Base-by-base conservation (phyloP, 2,329 filamentous ascomycete species). In the Chalara sp. region DNA sequence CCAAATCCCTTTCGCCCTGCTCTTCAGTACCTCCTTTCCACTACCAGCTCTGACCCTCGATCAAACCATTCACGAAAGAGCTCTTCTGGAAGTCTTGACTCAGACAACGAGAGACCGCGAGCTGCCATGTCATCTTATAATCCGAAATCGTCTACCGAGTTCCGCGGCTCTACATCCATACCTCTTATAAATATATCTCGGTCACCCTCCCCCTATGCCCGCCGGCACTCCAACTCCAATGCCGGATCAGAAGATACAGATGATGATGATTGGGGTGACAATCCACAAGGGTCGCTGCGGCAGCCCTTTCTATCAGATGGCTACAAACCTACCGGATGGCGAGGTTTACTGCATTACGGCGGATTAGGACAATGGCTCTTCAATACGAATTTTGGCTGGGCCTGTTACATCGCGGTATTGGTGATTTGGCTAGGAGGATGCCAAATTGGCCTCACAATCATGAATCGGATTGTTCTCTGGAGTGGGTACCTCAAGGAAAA, bases 401-500 rank as follows among this genome's bases (percentile, higher is more conserved):
- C 73, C 58, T 55, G 74, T 1, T 76, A 72, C 59, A 67, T 76
- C 10, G 72, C 66, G 7, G 47, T 76, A 53, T 59, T 76, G 47
- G 68, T 75, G 10, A 64, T 76, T 8, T 76, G 72, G 72, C 65
- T 75, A 0, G 70, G 70, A 4, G 73, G 70, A 2, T 74, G 70
- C 53, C 64, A 68, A 7, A 75, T 76, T 54, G 72, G 70, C 4
- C 59, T 76, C 53, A 56, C 72, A 48, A 64, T 76, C 51, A 74
- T 76, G 72, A 76, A 76, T 56, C 65, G 74, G 49, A 75, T 76
- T 55, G 73, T 76, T 52, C 63, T 76, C 53, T 67, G 70, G 64
- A 76, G 68, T 66, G 64, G 50, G 65, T 65, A 61, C 53, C 57
- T 63, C 39, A 49, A 57, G 52, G 54, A 56, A 47, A 61, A 62